Evolutionary conservation across 2,329 filamentous ascomycete species (phyloP).

Genomic region (Colletotrichum australisinense): DNA sequence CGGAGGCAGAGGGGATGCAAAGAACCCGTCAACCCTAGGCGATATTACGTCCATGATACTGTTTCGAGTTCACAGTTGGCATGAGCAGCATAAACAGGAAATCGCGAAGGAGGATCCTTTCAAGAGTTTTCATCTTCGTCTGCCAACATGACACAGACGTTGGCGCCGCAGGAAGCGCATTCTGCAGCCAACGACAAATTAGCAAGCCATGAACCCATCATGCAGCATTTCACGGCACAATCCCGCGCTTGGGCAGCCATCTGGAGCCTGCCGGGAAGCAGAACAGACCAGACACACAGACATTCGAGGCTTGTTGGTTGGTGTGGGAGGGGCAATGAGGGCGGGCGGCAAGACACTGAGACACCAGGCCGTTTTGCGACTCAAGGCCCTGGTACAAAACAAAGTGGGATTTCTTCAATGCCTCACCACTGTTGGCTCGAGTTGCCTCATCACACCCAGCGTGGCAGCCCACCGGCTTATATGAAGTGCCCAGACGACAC

Average conservation of each 20-base stretch:
- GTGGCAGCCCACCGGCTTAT: constrained; percentile 8
- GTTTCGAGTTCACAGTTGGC: constrained; percentile 4
- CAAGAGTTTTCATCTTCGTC: not conserved
- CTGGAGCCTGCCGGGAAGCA: constrained; percentile 22
- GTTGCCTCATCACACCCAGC: constrained; percentile 6
- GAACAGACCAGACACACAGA: constrained; percentile 13
- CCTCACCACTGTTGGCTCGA: constrained; percentile 20
- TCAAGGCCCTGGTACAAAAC: constrained; percentile 22
- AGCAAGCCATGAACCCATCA: constrained; percentile 15
- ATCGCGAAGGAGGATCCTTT: not conserved
- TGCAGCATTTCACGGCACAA: constrained; percentile 2
- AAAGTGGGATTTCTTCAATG: constrained; percentile 27
- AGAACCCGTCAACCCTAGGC: not conserved
- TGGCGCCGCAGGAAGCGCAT: constrained; percentile 5
- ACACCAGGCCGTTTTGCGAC: constrained; percentile 36
- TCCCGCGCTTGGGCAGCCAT: constrained; percentile 19
- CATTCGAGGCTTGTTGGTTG: constrained; percentile 6
- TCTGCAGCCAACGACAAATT: constrained; percentile 7
- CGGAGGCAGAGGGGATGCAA: not conserved
- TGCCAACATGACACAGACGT: constrained; percentile 30
- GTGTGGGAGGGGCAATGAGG: constrained; percentile 17
- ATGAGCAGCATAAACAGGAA: not conserved
- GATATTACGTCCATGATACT: not conserved
- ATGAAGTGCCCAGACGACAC: not conserved
- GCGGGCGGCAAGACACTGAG: constrained; percentile 33